A percentile compares a stretch with the other conserved stretches of the same genome.
These are phyloP conservation scores for Durusdinium trenchii DNA, from an alignment of 73 alveolate species.

Conservation along the genomic window DNA sequence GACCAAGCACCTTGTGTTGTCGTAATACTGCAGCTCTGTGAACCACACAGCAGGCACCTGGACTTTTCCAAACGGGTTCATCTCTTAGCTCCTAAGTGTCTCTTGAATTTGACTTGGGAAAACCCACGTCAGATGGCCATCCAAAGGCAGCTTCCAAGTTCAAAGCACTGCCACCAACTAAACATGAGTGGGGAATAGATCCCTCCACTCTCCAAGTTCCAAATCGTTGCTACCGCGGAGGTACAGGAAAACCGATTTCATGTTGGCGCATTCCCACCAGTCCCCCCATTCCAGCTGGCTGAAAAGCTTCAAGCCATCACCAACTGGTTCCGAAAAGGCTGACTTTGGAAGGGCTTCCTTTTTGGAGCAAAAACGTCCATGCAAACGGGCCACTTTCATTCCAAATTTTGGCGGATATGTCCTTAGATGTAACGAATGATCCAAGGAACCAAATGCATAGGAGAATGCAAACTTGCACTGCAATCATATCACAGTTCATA, in stretches of 20 bases:
- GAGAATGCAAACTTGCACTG: no score
- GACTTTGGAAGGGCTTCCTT: neutral
- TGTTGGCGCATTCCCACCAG: constrained; percentile 7
- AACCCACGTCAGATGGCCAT: no score
- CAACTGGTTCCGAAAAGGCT: neutral
- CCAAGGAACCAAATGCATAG: neutral
- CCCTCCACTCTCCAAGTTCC: neutral
- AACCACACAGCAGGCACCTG: no score
- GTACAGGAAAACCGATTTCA: neutral
- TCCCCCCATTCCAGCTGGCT: neutral
- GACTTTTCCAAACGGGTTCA: no score
- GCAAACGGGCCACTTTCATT: neutral
- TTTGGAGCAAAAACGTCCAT: neutral
- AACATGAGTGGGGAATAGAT: neutral
- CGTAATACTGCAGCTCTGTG: no score
- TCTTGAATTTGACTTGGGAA: no score
- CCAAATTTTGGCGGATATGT: constrained; percentile 20
- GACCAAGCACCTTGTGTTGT: no score
- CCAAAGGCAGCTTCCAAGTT: no score
- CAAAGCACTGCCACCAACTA: no score
- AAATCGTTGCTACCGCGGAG: neutral
- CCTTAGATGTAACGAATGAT: neutral
- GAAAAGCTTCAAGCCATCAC: neutral
- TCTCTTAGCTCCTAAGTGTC: no score
- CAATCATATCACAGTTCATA: no score